Conservation (phyloP, 768 basidiomycete species). For the Tricholoma sp. region DNA sequence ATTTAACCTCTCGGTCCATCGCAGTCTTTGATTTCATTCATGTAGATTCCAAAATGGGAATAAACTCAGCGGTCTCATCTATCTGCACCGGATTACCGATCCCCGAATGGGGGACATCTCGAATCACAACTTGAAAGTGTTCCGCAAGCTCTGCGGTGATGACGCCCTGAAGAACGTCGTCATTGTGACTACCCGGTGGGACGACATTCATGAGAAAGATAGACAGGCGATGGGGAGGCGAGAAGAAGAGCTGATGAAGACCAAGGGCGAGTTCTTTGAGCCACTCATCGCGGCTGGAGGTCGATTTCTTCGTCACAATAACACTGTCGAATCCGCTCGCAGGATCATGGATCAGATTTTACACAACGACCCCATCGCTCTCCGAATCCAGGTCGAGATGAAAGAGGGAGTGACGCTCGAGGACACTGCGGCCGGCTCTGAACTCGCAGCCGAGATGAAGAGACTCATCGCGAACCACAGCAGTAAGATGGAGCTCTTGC, state of each 20-base stretch:
- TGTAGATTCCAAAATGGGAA: conserved; percentile 3
- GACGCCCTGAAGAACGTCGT: conserved; percentile 38
- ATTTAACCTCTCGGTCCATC: background rate
- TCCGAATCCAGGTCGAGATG: conserved; percentile 13
- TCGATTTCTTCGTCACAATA: conserved; percentile 25
- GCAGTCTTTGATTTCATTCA: background rate
- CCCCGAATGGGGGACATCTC: conserved; percentile 33
- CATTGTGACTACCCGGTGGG: conserved; percentile 43
- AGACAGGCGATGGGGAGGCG: conserved; percentile 11
- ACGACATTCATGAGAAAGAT: conserved; percentile 21
- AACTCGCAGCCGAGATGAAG: conserved; percentile 6
- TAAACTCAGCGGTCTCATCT: conserved; percentile 33
- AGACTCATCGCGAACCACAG: conserved; percentile 1
- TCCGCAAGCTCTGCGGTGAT: conserved; percentile 40
- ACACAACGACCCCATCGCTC: conserved; percentile 4
- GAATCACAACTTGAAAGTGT: conserved; percentile 37
- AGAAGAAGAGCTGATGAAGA: conserved; percentile 27
- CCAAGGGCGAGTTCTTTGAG: conserved; percentile 29
- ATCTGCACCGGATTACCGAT: conserved; percentile 35
- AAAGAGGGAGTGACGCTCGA: conserved; percentile 19
- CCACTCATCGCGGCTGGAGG: conserved; percentile 37
- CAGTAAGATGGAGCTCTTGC: conserved; percentile 1
- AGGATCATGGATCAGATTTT: conserved; percentile 26
- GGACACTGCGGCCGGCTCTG: conserved; percentile 27
- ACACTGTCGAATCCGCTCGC: conserved; percentile 21